Evolutionary conservation across 306 rosid genomes (phyloP), one percentile per base, ranked within the genome.

Genomic region (Prunus mira): DNA sequence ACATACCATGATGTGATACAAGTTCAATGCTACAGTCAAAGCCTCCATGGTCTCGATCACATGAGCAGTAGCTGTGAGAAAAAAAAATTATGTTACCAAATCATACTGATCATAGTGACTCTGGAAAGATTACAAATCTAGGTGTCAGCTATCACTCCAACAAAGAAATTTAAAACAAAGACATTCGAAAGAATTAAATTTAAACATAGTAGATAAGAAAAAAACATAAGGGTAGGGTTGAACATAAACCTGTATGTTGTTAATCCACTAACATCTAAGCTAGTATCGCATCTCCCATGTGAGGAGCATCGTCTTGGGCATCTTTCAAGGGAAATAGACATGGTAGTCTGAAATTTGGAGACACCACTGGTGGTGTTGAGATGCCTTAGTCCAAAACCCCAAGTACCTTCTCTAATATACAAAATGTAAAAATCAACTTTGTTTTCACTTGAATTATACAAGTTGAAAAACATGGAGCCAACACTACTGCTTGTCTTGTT

Each of bases 31-130:
- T 85, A 79, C 99, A 96, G 80, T 96, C 99, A 84, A 92, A 91
- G 81, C 99, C 99, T 83, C 98, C 99, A 65, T 96, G 99, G 83
- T 87, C 84, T 65, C 93, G 89, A 72, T 96, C 98, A 73, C 99
- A 96, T 27, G 90, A 79, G 63, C 99, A 95, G 83, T 76, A 92
- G 96, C 99, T 95, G 93, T 71, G 93, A 75, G 64, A 74, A 85
- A 72, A 56, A 78, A 45, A 69, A 27, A 24, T 22, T 61, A 27
- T 73, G 57, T 56, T 51, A 15, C 57, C 78, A 63, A 66, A 60
- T 64, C 66, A 67, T 28, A 82, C 51, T 62, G 72, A 72, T 17
- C 9, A 55, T 30, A 77, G 80, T 38, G 14, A 72, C 15, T 7
- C 38, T 11, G 9, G 65, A 20, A 71, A 56, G 9, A 13, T 34